A percentile compares a stretch with the other conserved stretches of the same genome.
phyloP scores from a whole-genome alignment of 2,329 filamentous ascomycete genomes.

The Mycosphaerella sp. region DNA sequence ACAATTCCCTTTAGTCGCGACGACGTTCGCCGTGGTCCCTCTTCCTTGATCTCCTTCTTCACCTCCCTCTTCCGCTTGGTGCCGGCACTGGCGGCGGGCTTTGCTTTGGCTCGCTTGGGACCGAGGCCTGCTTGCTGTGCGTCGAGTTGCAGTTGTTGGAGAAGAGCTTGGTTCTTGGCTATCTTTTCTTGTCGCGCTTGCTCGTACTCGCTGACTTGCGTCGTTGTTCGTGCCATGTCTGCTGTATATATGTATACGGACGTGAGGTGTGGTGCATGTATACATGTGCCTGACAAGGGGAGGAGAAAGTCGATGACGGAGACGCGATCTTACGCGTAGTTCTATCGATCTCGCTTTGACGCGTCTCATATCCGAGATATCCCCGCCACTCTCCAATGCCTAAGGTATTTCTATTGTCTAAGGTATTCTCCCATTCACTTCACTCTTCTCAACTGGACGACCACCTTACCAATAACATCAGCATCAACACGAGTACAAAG shows the following conservation, averaged over 20 bases:
- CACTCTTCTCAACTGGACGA: too few relatives aligned
- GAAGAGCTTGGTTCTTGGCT: constrained; percentile 72
- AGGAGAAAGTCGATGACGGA: constrained; percentile 14
- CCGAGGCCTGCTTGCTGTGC: constrained; percentile 65
- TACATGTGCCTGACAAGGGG: too few relatives aligned
- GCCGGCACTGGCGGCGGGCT: constrained; percentile 39
- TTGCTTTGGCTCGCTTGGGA: constrained; percentile 45
- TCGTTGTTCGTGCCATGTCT: constrained; percentile 16
- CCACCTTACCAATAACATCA: too few relatives aligned
- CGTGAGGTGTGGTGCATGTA: neutral
- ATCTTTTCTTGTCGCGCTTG: constrained; percentile 79
- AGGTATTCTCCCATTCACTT: too few relatives aligned
- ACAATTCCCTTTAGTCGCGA: constrained; percentile 57
- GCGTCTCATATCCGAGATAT: constrained; percentile 3
- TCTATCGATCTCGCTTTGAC: too few relatives aligned
- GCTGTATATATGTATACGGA: neutral
- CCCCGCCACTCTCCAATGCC: too few relatives aligned
- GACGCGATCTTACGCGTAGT: constrained; percentile 11
- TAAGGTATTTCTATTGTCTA: too few relatives aligned
- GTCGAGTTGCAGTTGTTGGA: constrained; percentile 68
- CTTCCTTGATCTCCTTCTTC: constrained; percentile 51
- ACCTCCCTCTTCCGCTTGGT: constrained; percentile 42
- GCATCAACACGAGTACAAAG: too few relatives aligned
- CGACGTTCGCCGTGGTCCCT: constrained; percentile 53
- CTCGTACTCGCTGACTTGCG: constrained; percentile 73